Evolutionary conservation across 371 early-diverging fungal genomes (phyloP).

Genomic region (Lichtheimia ornata): DNA sequence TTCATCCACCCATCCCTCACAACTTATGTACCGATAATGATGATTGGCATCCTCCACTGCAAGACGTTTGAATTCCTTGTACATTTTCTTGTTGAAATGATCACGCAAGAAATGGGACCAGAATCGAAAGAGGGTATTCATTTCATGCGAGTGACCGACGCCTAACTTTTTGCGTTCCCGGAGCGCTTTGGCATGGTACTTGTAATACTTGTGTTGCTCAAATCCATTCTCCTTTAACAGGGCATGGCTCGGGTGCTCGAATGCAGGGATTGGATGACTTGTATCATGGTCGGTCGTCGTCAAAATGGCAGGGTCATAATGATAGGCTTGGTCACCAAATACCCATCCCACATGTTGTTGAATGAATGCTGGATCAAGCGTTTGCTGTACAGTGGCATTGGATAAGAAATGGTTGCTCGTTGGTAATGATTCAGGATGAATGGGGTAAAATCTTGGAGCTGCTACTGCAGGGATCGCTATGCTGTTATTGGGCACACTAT

Average conservation of each 20-base stretch:
- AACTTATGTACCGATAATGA: conserved; percentile 32
- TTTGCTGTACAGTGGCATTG: background rate
- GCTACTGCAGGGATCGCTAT: background rate
- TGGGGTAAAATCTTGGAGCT: conserved; percentile 63
- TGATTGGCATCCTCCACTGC: conserved; percentile 88
- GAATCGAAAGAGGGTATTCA: conserved; percentile 97
- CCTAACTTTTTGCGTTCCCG: conserved; percentile 91
- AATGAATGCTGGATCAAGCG: conserved; percentile 14
- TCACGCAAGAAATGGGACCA: conserved; percentile 97
- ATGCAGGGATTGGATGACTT: conserved; percentile 72
- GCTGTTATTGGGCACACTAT: background rate
- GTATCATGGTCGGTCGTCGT: conserved; percentile 30
- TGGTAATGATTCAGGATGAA: conserved; percentile 56
- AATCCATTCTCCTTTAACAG: conserved; percentile 93
- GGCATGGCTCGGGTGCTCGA: conserved; percentile 94
- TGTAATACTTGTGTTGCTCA: conserved; percentile 93
- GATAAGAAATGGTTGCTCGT: conserved; percentile 41
- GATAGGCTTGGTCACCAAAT: conserved; percentile 55
- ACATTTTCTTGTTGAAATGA: conserved; percentile 91
- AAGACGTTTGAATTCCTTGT: conserved; percentile 85
- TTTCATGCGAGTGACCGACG: conserved; percentile 90
- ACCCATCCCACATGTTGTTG: conserved; percentile 91
- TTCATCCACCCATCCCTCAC: background rate
- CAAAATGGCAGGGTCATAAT: conserved; percentile 29
- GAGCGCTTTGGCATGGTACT: conserved; percentile 92